Base-by-base conservation (phyloP, 768 basidiomycete genomes). In the Kwoniella heveanensis region DNA sequence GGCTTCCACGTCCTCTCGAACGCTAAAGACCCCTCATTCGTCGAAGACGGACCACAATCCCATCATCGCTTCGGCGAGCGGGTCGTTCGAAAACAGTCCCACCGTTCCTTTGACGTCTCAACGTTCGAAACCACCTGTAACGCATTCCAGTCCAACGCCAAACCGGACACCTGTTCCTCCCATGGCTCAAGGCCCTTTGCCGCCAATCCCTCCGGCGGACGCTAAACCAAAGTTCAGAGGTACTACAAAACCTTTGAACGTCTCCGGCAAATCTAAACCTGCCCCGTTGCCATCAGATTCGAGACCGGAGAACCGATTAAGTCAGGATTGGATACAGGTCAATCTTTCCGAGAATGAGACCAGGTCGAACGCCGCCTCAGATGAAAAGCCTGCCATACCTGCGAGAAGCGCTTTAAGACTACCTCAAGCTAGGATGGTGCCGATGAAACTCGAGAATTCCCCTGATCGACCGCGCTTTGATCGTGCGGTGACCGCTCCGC, bases 251-350 rank as follows among this genome's bases (percentile, higher is more conserved):
- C 54, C 62, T 32, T 52, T 57, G 13, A 54, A 55, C 7, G 48
- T 57, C 17, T 51, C 56, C 0, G n/a, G 24, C 5, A 37, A 52
- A 21, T 13, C 48, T 39, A 25, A 48, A 17, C 53, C 13, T 22
- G 59, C 56, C 39, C 64, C 61, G 46, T 50, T 39, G 15, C 49
- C 53, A n/a, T 46, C 62, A 26, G 60, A 52, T 17, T 59, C 39
- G 7, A 69, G 67, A 58, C 10, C 39, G 17, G 60, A 71, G 60
- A 62, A 64, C 26, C 52, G 73, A 12, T 46, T 75, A 22, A 71
- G 69, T 30, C 74, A 76, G 50, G 68, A 76, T 55, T 76, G 74
- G 74, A 58, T 72, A 17, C 63, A 69, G 37, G 60, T 70, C 9
- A 44, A 52, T 32, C 27, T 54, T 9, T 54, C 62, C 5, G 57